Base-by-base conservation (phyloP, 345 rosid species). In the Populus tremula region DNA sequence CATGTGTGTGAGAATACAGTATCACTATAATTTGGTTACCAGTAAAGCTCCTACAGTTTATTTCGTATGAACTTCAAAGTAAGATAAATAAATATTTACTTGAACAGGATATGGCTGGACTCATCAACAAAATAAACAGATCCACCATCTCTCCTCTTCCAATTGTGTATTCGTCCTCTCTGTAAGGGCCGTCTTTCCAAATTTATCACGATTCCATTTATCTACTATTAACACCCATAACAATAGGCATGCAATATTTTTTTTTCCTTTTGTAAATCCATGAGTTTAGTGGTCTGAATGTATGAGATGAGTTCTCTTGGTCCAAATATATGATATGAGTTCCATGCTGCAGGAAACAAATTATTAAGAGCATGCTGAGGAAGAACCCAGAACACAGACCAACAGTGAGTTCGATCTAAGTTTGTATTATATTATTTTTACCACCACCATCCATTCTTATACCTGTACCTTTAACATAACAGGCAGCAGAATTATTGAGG, bases 401-500 rank as follows among this genome's bases (percentile, higher is more conserved):
- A 74, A 87, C 91, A 6, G 97, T 92, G 79, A 91, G 93, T 86
- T 81, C 73, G 70, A 84, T 25, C 43, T 3, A 45, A 33, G 38
- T 73, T 77, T 65, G 16, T 53, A 69, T 73, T n/a, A 49, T 76
- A 59, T 75, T 38, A 31, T 39, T 74, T 64, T 73, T 39, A 43
- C 29, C 68, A 21, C 53, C 49, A 49, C 41, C 16, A 47, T 75
- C 6, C 31, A 50, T 77, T 74, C 82, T 82, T 43, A 81, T 71
- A 77, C 41, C 47, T 68, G 38, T 17, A 41, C n/a, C 69, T 67
- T 70, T 54, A 36, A 73, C 53, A 23, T 83, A 7, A 84, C 82
- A 96, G 99, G 96, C 99, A 77, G 90, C 98, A 23, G 98, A 96
- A 70, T 85, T 96, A 79, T 83, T 96, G 69, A 87, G 99, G 89